Evolutionary conservation across 169 alveolate genomes (phyloP).

Genomic region (Theileria luwenshuni): DNA sequence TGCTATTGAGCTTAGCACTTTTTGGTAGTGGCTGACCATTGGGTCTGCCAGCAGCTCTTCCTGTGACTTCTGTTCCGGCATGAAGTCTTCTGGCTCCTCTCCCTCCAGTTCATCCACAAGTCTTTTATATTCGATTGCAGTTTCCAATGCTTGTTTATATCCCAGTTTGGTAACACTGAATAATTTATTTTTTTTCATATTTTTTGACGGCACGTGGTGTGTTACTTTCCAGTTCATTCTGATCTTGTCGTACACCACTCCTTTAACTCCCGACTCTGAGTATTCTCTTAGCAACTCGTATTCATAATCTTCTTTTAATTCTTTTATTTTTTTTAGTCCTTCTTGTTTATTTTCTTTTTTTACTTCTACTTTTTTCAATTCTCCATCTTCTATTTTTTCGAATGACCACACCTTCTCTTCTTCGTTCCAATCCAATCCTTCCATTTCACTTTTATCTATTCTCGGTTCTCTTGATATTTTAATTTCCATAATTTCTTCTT

Average conservation of each 20-base stretch:
- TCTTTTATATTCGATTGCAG: slow-evolving; percentile 35
- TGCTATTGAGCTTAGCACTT: slow-evolving; percentile 46
- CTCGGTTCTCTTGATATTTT: slow-evolving; percentile 13
- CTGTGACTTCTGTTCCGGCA: slow-evolving; percentile 13
- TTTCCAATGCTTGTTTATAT: slow-evolving; percentile 62
- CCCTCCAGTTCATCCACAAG: slow-evolving; percentile 54
- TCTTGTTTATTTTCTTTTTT: neutral
- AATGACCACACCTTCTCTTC: slow-evolving; percentile 64
- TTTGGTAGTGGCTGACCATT: slow-evolving; percentile 42
- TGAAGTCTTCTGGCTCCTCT: slow-evolving; percentile 55
- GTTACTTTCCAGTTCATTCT: slow-evolving; percentile 71
- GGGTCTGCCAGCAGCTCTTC: slow-evolving; percentile 49
- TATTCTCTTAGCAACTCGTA: slow-evolving; percentile 42
- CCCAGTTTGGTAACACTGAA: slow-evolving; percentile 70
- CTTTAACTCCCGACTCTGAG: slow-evolving; percentile 41
- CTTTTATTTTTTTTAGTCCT: slow-evolving; percentile 26
- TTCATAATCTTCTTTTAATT: slow-evolving; percentile 21
- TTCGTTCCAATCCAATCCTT: slow-evolving; percentile 56
- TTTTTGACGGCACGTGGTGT: slow-evolving; percentile 65
- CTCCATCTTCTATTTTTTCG: slow-evolving; percentile 33
- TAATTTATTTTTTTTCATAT: slow-evolving; percentile 61
- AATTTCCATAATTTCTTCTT: slow-evolving; percentile 27
- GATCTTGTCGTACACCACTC: slow-evolving; percentile 52
- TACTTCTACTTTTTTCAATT: slow-evolving; percentile 7
- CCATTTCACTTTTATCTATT: neutral